Conservation (phyloP, 139 green algal genomes). For the Picochlorum sp. region DNA sequence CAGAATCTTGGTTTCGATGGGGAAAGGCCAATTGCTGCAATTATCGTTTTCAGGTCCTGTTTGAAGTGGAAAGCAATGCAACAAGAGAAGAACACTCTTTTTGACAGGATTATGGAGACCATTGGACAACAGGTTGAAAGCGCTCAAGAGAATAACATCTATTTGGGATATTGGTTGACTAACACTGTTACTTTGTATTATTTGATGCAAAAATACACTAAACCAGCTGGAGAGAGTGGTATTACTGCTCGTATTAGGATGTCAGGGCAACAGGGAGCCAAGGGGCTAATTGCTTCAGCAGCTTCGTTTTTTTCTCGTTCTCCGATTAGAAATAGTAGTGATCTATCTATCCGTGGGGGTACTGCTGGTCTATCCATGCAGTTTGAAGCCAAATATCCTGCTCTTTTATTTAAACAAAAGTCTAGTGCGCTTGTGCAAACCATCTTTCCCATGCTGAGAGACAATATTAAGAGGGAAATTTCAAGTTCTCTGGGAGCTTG, state of each 20-base stretch:
- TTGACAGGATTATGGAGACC: slow-evolving; percentile 90
- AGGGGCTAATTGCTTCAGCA: slow-evolving; percentile 30
- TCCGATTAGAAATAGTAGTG: slow-evolving; percentile 28
- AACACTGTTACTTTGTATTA: slow-evolving; percentile 93
- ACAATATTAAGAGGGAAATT: slow-evolving; percentile 97
- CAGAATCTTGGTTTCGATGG: slow-evolving; percentile 69
- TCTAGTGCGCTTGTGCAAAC: slow-evolving; percentile 96
- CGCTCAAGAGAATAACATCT: slow-evolving; percentile 78
- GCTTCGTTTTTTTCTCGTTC: neutral
- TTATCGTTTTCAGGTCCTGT: slow-evolving; percentile 82
- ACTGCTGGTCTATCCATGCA: slow-evolving; percentile 53
- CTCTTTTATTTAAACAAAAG: slow-evolving; percentile 99
- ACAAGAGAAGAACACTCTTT: slow-evolving; percentile 86
- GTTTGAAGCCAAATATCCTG: slow-evolving; percentile 97
- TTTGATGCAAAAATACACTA: slow-evolving; percentile 92
- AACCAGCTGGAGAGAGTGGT: slow-evolving; percentile 43
- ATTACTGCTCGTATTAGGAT: slow-evolving; percentile 24
- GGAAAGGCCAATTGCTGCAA: slow-evolving; percentile 71
- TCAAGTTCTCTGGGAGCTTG: slow-evolving; percentile 67
- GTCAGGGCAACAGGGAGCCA: slow-evolving; percentile 8
- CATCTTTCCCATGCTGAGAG: slow-evolving; percentile 95
- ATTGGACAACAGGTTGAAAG: slow-evolving; percentile 76
- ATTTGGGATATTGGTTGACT: slow-evolving; percentile 88
- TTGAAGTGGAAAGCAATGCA: slow-evolving; percentile 83
- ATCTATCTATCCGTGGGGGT: slow-evolving; percentile 67